phyloP scores from a whole-genome alignment of 805 yeast species.

The Teunomyces pallodes region DNA sequence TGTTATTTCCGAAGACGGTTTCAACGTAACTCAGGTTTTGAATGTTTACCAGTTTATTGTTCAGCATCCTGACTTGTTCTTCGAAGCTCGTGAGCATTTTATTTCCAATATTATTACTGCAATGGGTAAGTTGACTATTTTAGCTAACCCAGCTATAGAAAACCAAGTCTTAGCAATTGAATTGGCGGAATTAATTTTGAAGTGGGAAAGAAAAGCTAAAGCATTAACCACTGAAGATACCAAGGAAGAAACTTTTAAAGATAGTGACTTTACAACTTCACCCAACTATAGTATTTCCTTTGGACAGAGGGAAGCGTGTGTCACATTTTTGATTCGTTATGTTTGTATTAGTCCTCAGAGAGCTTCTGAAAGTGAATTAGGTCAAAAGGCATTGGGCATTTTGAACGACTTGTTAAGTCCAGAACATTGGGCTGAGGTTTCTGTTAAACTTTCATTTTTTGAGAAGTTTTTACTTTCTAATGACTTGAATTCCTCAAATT shows the following conservation, averaged over 20 bases:
- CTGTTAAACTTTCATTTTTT: slow-evolving; percentile 82
- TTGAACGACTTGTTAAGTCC: slow-evolving; percentile 70
- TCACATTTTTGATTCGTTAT: slow-evolving; percentile 82
- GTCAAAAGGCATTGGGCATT: slow-evolving; percentile 77
- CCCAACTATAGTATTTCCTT: slow-evolving; percentile 62
- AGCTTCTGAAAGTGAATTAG: slow-evolving; percentile 79
- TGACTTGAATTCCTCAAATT: slow-evolving; percentile 66
- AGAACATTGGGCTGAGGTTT: slow-evolving; percentile 81
- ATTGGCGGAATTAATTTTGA: slow-evolving; percentile 76
- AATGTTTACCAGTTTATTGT: slow-evolving; percentile 88
- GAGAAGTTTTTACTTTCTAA: slow-evolving; percentile 81
- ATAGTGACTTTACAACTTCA: slow-evolving; percentile 44
- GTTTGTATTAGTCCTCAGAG: slow-evolving; percentile 84
- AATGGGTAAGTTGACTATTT: slow-evolving; percentile 82
- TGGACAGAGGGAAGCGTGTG: slow-evolving; percentile 82
- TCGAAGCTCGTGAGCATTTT: slow-evolving; percentile 82
- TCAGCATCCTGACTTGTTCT: slow-evolving; percentile 81
- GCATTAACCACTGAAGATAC: slow-evolving; percentile 13
- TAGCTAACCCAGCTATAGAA: slow-evolving; percentile 74
- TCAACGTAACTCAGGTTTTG: slow-evolving; percentile 79
- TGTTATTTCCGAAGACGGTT: slow-evolving; percentile 86
- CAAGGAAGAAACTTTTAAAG: slow-evolving; percentile 14
- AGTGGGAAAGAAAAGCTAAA: slow-evolving; percentile 72
- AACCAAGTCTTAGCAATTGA: slow-evolving; percentile 86
- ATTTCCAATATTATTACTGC: slow-evolving; percentile 86